Evolutionary conservation across 257 asterid species (phyloP).

Genomic region (Solanum pennellii): DNA sequence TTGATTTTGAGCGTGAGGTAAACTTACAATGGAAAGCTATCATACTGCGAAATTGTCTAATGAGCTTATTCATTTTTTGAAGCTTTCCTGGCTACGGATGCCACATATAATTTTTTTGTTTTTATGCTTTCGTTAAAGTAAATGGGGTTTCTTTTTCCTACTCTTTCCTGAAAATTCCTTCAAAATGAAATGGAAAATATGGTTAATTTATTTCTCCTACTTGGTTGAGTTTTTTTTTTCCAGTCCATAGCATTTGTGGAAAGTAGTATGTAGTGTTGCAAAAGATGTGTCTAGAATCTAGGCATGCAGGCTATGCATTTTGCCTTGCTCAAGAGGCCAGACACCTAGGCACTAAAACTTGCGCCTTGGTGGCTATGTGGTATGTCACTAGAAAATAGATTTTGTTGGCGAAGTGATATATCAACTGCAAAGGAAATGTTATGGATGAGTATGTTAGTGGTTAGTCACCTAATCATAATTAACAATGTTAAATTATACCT

Average conservation of each 20-base stretch:
- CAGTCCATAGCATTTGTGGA: not conserved
- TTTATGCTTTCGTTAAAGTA: not conserved
- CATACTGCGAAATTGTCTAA: constrained; percentile 9
- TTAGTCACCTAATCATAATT: not conserved
- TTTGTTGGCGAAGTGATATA: not conserved
- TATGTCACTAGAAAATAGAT: not conserved
- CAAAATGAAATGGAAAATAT: not conserved
- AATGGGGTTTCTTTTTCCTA: not conserved
- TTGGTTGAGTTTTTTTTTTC: not conserved
- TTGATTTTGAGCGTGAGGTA: constrained; percentile 29
- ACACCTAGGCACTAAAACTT: not conserved
- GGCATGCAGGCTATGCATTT: not conserved
- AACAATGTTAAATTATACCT: not conserved
- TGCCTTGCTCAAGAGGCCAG: not conserved
- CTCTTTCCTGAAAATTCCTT: not conserved
- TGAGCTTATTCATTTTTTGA: not conserved
- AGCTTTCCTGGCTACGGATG: not conserved
- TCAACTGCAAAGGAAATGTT: not conserved
- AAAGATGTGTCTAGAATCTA: not conserved
- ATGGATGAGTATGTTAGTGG: not conserved
- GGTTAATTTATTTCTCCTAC: not conserved
- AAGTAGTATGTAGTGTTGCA: not conserved
- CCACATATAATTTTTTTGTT: not conserved
- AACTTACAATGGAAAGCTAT: constrained; percentile 8
- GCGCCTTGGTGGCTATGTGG: not conserved